Evolutionary conservation across 1,284 basidiomycete species (phyloP).

Genomic region (Rhodotorula sp.): DNA sequence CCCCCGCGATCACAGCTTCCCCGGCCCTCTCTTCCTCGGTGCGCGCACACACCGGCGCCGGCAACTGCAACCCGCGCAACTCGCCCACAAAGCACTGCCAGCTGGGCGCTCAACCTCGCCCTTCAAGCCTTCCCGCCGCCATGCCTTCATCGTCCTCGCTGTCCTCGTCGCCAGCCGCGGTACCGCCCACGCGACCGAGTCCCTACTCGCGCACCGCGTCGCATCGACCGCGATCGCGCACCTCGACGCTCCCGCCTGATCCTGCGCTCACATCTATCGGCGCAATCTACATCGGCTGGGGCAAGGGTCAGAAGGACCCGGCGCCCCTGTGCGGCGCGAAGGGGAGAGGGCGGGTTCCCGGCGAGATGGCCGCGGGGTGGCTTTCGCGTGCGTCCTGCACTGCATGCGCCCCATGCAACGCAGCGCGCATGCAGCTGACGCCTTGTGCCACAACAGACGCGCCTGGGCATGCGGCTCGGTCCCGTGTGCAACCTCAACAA

Average conservation of each 20-base stretch:
- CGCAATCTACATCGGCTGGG: constrained; percentile 29
- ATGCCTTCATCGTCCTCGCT: not conserved
- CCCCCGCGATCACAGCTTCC: no score
- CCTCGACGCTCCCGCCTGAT: constrained; percentile 9
- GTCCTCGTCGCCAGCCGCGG: not conserved
- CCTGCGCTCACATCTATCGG: constrained; percentile 11
- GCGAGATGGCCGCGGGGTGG: constrained; percentile 20
- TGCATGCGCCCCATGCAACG: no score
- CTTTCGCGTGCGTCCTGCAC: constrained; percentile 8
- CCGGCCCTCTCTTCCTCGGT: no score
- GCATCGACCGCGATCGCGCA: not conserved
- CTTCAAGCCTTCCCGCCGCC: not conserved
- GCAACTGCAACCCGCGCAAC: no score
- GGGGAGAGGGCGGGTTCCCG: constrained; percentile 7
- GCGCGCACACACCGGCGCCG: no score
- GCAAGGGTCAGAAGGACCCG: constrained; percentile 11
- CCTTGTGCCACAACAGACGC: not conserved
- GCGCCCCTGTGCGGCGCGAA: constrained; percentile 26
- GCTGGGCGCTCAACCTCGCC: not conserved
- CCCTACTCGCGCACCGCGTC: not conserved
- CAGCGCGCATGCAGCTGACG: not conserved
- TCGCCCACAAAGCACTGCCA: no score
- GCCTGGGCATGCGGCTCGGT: not conserved
- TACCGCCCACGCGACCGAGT: not conserved
- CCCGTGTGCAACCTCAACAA: not conserved